Evolutionary conservation across 371 early-diverging fungal species (phyloP), one percentile per base, ranked within the genome.

Genomic region (Furculomyces boomerangus): DNA sequence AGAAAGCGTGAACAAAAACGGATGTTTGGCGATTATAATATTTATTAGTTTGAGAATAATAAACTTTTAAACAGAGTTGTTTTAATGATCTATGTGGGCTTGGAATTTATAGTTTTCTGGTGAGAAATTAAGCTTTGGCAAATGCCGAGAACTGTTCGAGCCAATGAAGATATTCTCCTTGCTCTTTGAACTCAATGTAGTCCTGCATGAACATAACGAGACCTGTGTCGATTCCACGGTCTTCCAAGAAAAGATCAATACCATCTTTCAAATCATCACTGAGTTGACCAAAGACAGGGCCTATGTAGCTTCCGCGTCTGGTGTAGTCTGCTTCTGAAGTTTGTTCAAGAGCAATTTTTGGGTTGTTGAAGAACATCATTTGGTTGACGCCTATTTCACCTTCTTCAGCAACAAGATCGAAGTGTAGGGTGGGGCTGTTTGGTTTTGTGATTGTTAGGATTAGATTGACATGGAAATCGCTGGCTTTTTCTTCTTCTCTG

Each of bases 151-250:
- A 80, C 41, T 78, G 72, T 56, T 79, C 71, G 39, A 94, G 72
- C 95, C 95, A 94, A 58, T 71, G 61, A 16, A 77, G 69, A 69
- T 94, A 94, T 74, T 94, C 95, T 57, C 76, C 73, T 75, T 91
- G 92, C 70, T 94, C 95, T 80, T 93, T 94, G 76, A 75, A 78
- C 70, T 89, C 90, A 55, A 90, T 77, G 68, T 86, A 94, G 58
- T 73, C 77, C 49, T 87, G 84, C 55, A 94, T 78, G 65, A 91
- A 89, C 57, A 78, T 74, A 44, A 88, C 84, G 46, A 91, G 71
- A 7, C 74, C 80, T 25, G 80, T 74, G 57, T 88, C 80, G 58
- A 94, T 77, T 53, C 86, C 86, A 57, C 90, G 86, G 65, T 88
- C 92, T 59, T 84, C 84, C 52, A 94, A 73, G 72, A 80, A 92